Conservation (phyloP, 495 filamentous ascomycete genomes). For the Filosporella fistucella region DNA sequence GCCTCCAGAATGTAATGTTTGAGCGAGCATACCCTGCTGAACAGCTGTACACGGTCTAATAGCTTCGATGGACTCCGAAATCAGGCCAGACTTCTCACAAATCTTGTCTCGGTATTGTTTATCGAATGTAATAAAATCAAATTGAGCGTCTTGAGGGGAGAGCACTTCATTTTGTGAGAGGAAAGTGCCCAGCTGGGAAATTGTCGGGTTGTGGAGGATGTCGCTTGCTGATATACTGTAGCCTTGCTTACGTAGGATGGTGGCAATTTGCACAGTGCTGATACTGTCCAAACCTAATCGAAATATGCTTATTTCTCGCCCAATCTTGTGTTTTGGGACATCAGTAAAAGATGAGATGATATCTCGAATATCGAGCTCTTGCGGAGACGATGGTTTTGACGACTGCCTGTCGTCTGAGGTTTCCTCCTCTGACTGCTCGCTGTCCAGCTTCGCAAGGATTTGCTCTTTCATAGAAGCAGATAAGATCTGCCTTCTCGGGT, state of each 20-base stretch:
- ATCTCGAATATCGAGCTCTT: slow-evolving; percentile 45
- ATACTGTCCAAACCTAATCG: slow-evolving; percentile 86
- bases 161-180: slow-evolving; percentile 12
- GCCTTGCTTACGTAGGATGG: slow-evolving; percentile 52
- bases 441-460: slow-evolving; percentile 28
- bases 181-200: slow-evolving; percentile 35
- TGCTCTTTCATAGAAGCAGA: slow-evolving; percentile 32
- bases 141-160: not conserved
- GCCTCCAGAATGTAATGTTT: slow-evolving; percentile 52
- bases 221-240: slow-evolving; percentile 57
- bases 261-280: slow-evolving; percentile 72
- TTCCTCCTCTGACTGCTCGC: slow-evolving; percentile 5
- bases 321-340: slow-evolving; percentile 47
- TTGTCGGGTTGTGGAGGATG: slow-evolving; percentile 59
- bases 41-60: slow-evolving; percentile 60
- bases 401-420: not conserved
- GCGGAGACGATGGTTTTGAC: slow-evolving; percentile 40
- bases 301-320: slow-evolving; percentile 63
- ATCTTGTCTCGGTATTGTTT: slow-evolving; percentile 29
- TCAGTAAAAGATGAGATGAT: slow-evolving; percentile 53
- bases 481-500: slow-evolving; percentile 25
- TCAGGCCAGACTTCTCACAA: slow-evolving; percentile 18
- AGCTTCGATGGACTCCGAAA: slow-evolving; percentile 29
- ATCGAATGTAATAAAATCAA: slow-evolving; percentile 38
- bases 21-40: slow-evolving; percentile 59